Evolutionary conservation across 2,329 filamentous ascomycete species (phyloP).

Genomic region (Colletotrichum tamarilloi): DNA sequence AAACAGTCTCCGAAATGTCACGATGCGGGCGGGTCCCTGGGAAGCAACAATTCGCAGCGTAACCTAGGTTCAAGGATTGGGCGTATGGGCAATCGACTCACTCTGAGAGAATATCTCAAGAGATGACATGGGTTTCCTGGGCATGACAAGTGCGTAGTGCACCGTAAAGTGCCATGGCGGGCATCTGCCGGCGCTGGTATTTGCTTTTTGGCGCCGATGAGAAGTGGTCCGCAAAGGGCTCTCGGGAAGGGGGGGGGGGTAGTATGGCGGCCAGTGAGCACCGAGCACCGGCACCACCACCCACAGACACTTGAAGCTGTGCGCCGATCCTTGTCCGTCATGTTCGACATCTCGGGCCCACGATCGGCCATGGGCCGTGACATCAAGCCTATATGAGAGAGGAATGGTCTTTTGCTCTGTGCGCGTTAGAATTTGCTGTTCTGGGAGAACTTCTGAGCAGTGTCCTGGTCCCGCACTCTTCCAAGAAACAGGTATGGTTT

Average conservation of each 20-base stretch:
- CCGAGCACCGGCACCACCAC: conserved; percentile 11
- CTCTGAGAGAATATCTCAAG: conserved; percentile 5
- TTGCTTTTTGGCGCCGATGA: conserved; percentile 25
- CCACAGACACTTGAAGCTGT: conserved; percentile 34
- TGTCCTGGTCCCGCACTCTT: conserved; percentile 9
- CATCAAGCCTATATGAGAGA: conserved; percentile 12
- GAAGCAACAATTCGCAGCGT: conserved; percentile 4
- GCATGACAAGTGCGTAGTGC: not conserved
- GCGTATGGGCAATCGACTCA: not conserved
- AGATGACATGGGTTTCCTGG: conserved; percentile 3
- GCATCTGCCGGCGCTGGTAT: conserved; percentile 18
- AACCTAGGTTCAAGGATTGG: conserved; percentile 24
- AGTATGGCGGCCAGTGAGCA: conserved; percentile 17
- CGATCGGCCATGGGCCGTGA: conserved; percentile 22
- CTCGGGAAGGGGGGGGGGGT: not conserved
- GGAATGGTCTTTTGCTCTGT: conserved; percentile 13
- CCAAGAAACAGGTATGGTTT: not conserved
- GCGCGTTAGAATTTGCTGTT: not conserved
- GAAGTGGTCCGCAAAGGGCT: conserved; percentile 7
- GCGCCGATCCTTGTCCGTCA: conserved; percentile 29
- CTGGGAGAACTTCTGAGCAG: not conserved
- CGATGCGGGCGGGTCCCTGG: conserved; percentile 17
- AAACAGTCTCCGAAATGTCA: conserved; percentile 2
- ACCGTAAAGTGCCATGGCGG: conserved; percentile 12
- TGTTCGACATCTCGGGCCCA: conserved; percentile 26